A percentile compares a stretch with the other conserved stretches of the same genome.
Conservation (phyloP, 495 filamentous ascomycete species). For the Aspergillus sparsus region DNA sequence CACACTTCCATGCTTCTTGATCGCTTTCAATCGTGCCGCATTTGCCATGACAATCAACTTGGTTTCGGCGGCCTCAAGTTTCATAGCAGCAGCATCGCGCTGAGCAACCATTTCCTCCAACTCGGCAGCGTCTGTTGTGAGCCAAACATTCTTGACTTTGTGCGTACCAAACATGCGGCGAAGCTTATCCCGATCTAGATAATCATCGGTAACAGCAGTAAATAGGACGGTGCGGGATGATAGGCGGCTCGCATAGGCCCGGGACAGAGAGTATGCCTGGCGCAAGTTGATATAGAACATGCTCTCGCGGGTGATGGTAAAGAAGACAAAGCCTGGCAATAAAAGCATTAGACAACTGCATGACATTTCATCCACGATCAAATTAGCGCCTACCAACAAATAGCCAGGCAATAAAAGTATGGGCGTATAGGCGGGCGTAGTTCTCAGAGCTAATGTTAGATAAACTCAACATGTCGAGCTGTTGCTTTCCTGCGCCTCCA, state of each 20-base stretch:
- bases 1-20: slow-evolving; percentile 65
- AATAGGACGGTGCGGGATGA: slow-evolving; percentile 95
- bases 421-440: slow-evolving; percentile 73
- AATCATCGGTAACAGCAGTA: slow-evolving; percentile 75
- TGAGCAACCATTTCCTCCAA: slow-evolving; percentile 84
- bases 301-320: slow-evolving; percentile 84
- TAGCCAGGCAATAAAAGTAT: slow-evolving; percentile 68
- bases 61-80: slow-evolving; percentile 86
- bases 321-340: slow-evolving; percentile 70
- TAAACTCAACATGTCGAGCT: slow-evolving; percentile 80
- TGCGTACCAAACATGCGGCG: slow-evolving; percentile 72
- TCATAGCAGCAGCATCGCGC: slow-evolving; percentile 78
- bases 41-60: slow-evolving; percentile 84
- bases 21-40: slow-evolving; percentile 66
- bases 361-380: slow-evolving; percentile 11
- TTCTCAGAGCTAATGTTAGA: slow-evolving; percentile 61
- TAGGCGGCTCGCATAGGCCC: slow-evolving; percentile 82
- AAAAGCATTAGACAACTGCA: neutral
- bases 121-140: slow-evolving; percentile 74
- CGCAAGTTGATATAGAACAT: slow-evolving; percentile 95
- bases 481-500: slow-evolving; percentile 55
- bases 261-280: slow-evolving; percentile 90
- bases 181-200: slow-evolving; percentile 71
- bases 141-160: slow-evolving; percentile 83
- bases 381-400: slow-evolving; percentile 58